phyloP scores from a whole-genome alignment of 2,329 filamentous ascomycete genomes.

The Sporothrix pallida region DNA sequence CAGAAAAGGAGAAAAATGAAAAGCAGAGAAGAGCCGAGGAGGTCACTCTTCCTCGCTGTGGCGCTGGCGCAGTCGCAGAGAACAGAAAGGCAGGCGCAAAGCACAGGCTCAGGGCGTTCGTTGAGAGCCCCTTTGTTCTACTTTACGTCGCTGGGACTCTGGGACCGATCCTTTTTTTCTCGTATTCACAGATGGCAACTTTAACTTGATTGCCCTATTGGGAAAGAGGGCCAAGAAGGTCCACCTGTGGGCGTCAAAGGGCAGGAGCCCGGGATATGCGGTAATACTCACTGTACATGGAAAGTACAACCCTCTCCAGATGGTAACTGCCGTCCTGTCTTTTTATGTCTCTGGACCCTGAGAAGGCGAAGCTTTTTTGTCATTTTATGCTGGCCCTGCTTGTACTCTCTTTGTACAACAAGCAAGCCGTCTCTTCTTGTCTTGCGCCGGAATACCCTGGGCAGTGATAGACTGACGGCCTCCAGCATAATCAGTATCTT shows the following conservation, averaged over 20 bases:
- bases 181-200: constrained; percentile 12
- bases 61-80: background rate
- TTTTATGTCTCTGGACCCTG: background rate
- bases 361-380: constrained; percentile 13
- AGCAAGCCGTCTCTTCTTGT: background rate
- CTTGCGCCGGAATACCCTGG: background rate
- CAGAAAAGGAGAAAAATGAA: no score
- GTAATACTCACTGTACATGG: background rate
- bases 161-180: constrained; percentile 5
- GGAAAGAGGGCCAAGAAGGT: background rate
- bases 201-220: background rate
- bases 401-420: background rate
- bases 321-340: background rate
- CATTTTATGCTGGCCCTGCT: background rate
- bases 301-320: no score
- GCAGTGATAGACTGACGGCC: background rate
- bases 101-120: background rate
- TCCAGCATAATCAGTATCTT: background rate
- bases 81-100: background rate
- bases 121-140: constrained; percentile 12
- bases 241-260: background rate
- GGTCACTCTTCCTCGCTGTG: background rate
- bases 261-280: background rate
- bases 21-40: no score
- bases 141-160: background rate